Evolutionary conservation across 176 grass and related monocot genomes (phyloP).

Genomic region (Metroxylon sagu): DNA sequence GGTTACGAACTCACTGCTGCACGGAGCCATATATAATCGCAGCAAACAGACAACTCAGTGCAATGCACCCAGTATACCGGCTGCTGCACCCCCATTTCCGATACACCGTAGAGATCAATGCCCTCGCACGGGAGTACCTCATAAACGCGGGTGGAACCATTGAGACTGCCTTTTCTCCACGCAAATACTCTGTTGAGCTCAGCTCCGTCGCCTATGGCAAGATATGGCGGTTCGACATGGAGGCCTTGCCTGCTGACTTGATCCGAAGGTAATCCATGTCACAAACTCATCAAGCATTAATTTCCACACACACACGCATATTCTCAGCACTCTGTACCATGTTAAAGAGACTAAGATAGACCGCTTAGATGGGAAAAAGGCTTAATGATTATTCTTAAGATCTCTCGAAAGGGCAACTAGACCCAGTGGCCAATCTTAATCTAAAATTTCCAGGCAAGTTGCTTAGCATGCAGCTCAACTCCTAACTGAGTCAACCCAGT

Average conservation of each 20-base stretch:
- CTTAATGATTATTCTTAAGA: no score
- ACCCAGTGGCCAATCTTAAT: no score
- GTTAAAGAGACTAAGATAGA: no score
- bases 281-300: no score
- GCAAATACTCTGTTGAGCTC: slow-evolving; percentile 56
- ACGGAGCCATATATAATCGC: slow-evolving; percentile 85
- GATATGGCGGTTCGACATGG: slow-evolving; percentile 65
- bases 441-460: no score
- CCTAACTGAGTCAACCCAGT: no score
- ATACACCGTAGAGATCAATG: slow-evolving; percentile 94
- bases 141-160: slow-evolving; percentile 66
- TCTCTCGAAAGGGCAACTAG: no score
- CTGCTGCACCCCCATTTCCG: slow-evolving; percentile 87
- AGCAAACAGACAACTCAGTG: slow-evolving; percentile 64
- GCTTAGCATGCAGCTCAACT: no score
- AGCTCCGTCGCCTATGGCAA: slow-evolving; percentile 49
- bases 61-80: slow-evolving; percentile 70
- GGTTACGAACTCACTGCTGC: slow-evolving; percentile 75
- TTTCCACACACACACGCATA: no score
- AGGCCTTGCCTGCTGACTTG: slow-evolving; percentile 73
- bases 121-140: slow-evolving; percentile 46
- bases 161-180: slow-evolving; percentile 51
- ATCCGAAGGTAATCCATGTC: slow-evolving; percentile 18
- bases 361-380: no score
- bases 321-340: no score